Evolutionary conservation across 2,329 filamentous ascomycete species (phyloP), one percentile per base, ranked within the genome.

Genomic region (Ilyonectria robusta): DNA sequence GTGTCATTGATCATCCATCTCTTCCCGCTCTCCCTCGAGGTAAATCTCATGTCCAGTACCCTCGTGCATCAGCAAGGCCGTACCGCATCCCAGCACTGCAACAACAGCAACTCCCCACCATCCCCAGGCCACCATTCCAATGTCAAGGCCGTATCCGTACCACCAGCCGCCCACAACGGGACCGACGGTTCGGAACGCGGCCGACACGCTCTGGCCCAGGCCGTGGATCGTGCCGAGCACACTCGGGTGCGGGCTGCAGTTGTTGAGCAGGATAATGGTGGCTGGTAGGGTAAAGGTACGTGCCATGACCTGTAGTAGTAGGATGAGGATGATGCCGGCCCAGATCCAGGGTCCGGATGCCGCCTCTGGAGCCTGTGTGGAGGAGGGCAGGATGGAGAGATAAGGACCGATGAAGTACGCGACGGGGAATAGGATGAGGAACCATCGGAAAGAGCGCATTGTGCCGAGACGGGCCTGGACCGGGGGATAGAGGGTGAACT

Each of bases 371-470:
- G 70, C 54, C 4, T 66, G 35, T 4, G 69, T 70, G 2, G 67
- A 37, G 1, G 70, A 72, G 8, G 70, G 70, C 6, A 75, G 78
- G 15, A 93, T 81, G 0, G 90, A 86, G 15, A 94, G 85, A 73
- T 91, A 93, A 0, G 92, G 92, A 10, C 90, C 88, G 2, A 93
- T 80, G 17, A 89, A 82, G 76, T 94, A 94, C 1, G 91, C 89
- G 4, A 91, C 62, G 0, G 92, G 89, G 64, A 93, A 94, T 9
- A 93, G 83, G 9, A 88, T 84, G 1, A 93, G 82, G 61, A 92
- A 92, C 66, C 84, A 84, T 23, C 88, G 85, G 80, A 92, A 93
- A n/a, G 88, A 90, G 4, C 85, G 84, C 70, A 94, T 82, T 0
- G 91, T 91, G 17, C 92, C 92, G 10, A 93, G 86, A 3, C 86